Conservation (phyloP, 140 eudicot genomes). For the Stevia rebaudiana region DNA sequence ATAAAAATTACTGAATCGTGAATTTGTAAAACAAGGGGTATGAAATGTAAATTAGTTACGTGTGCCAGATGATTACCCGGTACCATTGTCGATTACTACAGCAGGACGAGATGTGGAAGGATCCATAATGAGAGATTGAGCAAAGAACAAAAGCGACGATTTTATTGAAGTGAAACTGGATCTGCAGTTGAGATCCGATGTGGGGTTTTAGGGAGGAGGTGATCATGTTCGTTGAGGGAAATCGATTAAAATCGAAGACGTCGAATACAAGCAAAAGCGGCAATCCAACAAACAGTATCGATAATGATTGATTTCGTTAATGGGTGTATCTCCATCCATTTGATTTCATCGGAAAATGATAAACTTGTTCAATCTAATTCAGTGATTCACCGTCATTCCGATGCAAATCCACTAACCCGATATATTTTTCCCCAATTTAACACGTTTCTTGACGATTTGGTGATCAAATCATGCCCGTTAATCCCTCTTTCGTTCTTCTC, state of each 20-base stretch:
- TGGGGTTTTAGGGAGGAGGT: constrained; percentile 43
- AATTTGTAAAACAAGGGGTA: not conserved
- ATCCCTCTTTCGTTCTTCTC: constrained; percentile 11
- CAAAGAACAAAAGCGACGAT: not conserved
- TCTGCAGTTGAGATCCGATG: constrained; percentile 66
- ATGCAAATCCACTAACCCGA: constrained; percentile 14
- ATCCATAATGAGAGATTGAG: constrained; percentile 47
- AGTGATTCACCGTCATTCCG: constrained; percentile 16
- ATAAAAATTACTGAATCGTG: not conserved
- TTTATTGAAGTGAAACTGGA: constrained; percentile 27
- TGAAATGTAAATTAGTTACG: not conserved
- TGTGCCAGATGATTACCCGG: constrained; percentile 55
- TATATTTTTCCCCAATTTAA: constrained; percentile 5
- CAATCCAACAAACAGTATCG: constrained; percentile 23
- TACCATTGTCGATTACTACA: constrained; percentile 92
- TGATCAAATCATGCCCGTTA: constrained; percentile 26
- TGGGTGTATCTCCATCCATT: constrained; percentile 44
- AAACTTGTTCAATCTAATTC: not conserved
- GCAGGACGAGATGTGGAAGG: constrained; percentile 87
- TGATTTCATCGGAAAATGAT: constrained; percentile 24
- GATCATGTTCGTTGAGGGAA: constrained; percentile 55
- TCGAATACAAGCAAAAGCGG: constrained; percentile 36
- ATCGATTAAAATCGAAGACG: constrained; percentile 23
- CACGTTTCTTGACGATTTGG: constrained; percentile 35
- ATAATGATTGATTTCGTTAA: constrained; percentile 2